Evolutionary conservation across 345 rosid species (phyloP).

Genomic region (Erucastrum elatum): DNA sequence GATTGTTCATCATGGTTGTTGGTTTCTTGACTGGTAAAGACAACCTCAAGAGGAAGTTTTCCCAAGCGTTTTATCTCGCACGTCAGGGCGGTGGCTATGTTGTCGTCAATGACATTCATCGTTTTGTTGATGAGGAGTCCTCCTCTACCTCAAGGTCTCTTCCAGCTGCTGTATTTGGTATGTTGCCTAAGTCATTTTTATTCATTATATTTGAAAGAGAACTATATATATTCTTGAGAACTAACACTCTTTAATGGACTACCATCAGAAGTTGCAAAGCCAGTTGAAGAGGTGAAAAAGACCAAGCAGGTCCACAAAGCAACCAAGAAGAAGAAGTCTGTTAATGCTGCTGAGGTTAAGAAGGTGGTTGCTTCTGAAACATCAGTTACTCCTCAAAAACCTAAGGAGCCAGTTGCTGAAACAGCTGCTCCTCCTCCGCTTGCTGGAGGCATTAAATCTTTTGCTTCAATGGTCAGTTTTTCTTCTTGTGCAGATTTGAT

Average conservation of each 20-base stretch:
- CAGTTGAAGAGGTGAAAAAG: constrained; percentile 12
- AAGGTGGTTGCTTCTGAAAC: constrained; percentile 4
- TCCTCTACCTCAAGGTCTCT: background rate
- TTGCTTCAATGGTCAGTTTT: constrained; percentile 69
- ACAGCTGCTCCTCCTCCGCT: constrained; percentile 41
- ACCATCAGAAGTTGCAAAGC: constrained; percentile 1
- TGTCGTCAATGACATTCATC: constrained; percentile 38
- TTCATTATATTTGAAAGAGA: too few species aligned
- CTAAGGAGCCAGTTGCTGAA: constrained; percentile 22
- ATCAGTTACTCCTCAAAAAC: constrained; percentile 20
- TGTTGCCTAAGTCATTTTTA: too few species aligned
- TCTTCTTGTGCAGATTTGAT: background rate
- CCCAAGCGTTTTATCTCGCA: constrained; percentile 33
- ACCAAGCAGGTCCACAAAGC: background rate
- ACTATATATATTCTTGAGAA: too few species aligned
- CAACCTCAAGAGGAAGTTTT: constrained; percentile 26
- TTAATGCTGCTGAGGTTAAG: constrained; percentile 11
- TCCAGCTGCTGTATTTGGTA: background rate
- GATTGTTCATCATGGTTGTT: constrained; percentile 21
- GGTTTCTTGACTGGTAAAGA: constrained; percentile 36
- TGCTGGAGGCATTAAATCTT: constrained; percentile 60
- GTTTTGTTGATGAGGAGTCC: constrained; percentile 13
- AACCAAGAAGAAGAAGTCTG: constrained; percentile 1
- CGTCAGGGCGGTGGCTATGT: background rate
- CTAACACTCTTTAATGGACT: too few species aligned